A percentile compares a stretch with the other conserved stretches of the same genome.
These are phyloP conservation scores for Paraconiothyrium sp. DNA, from an alignment of 2,329 filamentous ascomycete genomes.

Conservation along the genomic window DNA sequence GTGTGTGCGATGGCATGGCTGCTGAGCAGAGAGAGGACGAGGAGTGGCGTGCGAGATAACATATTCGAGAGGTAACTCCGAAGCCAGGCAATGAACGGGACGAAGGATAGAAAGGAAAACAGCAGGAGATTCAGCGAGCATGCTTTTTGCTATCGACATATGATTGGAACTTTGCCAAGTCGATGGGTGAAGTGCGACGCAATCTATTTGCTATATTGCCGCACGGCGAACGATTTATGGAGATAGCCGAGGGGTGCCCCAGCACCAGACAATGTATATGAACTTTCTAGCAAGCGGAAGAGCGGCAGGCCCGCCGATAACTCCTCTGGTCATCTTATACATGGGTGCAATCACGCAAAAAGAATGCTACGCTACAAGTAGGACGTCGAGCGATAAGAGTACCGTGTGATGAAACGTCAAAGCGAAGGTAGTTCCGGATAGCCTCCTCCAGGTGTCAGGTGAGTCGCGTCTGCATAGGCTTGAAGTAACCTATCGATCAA, in stretches of 20 bases:
- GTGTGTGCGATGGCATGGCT: slow-evolving; percentile 36
- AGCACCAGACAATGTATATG: background rate
- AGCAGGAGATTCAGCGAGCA: background rate
- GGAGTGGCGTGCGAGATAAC: slow-evolving; percentile 17
- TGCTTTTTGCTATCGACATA: slow-evolving; percentile 1
- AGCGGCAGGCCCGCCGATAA: background rate
- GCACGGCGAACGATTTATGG: background rate
- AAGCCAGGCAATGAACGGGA: slow-evolving; percentile 17
- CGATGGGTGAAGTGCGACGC: slow-evolving; percentile 13
- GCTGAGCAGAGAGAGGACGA: slow-evolving; percentile 30
- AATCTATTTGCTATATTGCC: slow-evolving; percentile 37
- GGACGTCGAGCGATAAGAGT: background rate
- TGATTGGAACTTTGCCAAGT: slow-evolving; percentile 17
- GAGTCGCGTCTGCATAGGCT: background rate
- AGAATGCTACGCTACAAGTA: background rate
- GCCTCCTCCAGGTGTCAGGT: background rate
- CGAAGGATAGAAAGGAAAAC: background rate
- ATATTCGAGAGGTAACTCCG: background rate
- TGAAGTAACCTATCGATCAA: no score
- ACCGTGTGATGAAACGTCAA: background rate
- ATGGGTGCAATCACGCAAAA: background rate
- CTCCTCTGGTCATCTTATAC: background rate
- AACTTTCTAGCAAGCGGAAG: background rate
- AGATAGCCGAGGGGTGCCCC: background rate
- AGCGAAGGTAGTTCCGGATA: background rate